Base-by-base conservation (phyloP, 2,329 filamentous ascomycete genomes). In the Westerdykella aurantiaca region DNA sequence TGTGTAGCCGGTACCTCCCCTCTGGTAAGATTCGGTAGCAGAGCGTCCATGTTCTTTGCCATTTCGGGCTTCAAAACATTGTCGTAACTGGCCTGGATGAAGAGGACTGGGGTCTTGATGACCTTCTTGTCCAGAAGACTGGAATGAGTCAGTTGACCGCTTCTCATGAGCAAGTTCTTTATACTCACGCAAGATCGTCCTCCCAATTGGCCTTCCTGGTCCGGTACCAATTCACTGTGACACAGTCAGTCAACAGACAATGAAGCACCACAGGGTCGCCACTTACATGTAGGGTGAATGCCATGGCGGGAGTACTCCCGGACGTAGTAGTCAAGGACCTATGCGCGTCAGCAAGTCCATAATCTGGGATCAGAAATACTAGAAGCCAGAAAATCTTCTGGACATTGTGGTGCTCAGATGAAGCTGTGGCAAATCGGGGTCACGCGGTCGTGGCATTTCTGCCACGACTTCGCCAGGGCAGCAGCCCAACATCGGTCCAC, bases 221-320 rank as follows among this genome's bases (percentile, higher is more conserved):
- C 35, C 89, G 82, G 70, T 98, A 98, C 87, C 88, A 96, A 69
- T 90, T 93, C 47, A 88, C 75, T 77, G 39, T 29, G 25, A 7
- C 25, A 29, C 25, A 2, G 11, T 29, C 38, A 48, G 43, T 39
- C 12, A 29, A 39, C 16, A 37, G 5, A 6, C 16, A 7, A 38
- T 7, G 13, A 14, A 34, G n/a, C 13, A 16, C 31, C 25, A 31
- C 13, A 35, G 7, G 13, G 22, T 43, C 34, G 11, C 31, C 41
- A 66, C 72, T 67, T 72, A 77, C 76, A 72, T 13, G 88, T 87
- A 0, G 88, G 88, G 51, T 83, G 80, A 52, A 97, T 67, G 37
- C 88, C 88, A 59, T 83, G 78, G 34, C 78, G 76, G n/a, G 73
- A 67, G 67, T 83, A 95, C 69, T 89, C 76, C 23, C 78, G 69